These are phyloP conservation scores for Blastomyces emzantsi DNA, from an alignment of 2,329 filamentous ascomycete genomes.

Conservation along the genomic window DNA sequence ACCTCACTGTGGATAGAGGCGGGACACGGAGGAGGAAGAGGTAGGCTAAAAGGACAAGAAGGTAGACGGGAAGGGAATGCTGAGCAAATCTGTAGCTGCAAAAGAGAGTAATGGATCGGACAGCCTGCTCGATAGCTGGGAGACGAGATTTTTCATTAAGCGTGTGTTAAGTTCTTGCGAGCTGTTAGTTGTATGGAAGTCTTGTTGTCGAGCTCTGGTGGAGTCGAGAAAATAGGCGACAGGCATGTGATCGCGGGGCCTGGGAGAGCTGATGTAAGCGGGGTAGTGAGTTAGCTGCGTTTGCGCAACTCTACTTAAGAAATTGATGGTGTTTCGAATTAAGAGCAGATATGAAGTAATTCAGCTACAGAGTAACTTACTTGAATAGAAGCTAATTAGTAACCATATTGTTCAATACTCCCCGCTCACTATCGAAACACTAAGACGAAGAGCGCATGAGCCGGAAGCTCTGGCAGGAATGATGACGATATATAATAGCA, in stretches of 20 bases:
- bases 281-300: too few species aligned
- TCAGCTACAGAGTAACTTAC: too few species aligned
- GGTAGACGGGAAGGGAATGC: background rate
- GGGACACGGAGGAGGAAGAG: background rate
- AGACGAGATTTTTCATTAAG: background rate
- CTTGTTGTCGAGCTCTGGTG: background rate
- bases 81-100: background rate
- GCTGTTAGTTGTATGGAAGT: background rate
- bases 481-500: background rate
- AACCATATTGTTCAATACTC: too few species aligned
- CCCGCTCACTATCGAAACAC: too few species aligned
- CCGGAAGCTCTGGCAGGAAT: too few species aligned
- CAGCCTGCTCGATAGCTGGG: background rate
- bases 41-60: background rate
- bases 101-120: background rate
- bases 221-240: background rate
- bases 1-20: too few species aligned
- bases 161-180: background rate
- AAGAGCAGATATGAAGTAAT: too few species aligned
- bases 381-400: too few species aligned
- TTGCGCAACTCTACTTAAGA: too few species aligned
- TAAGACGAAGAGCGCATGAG: too few species aligned
- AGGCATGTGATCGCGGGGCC: constrained; percentile 1
- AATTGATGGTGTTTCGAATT: too few species aligned
- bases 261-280: background rate